Evolutionary conservation across 1,139 yeast genomes (phyloP), one percentile per base, ranked within the genome.

Genomic region (Tardiomyces blankii): DNA sequence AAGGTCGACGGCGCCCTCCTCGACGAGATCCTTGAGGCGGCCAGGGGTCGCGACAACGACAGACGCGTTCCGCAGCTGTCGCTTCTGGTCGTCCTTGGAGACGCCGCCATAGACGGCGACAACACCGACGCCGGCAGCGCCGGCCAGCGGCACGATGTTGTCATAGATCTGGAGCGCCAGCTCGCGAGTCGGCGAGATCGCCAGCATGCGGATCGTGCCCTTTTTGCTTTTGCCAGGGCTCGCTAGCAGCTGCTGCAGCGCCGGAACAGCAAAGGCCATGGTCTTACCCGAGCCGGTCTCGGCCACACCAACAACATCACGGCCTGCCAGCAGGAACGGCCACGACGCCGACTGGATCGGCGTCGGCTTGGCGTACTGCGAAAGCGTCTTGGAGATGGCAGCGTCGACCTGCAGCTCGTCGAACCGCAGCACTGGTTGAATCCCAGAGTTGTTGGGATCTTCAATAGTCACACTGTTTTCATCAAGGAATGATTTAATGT

Each of bases 261-360:
- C 96, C 41, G 99, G 99, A 18, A 91, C 94, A 60, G 97, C 96
- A 63, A 91, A 91, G 1, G 97, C 97, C 66, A 89, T 82, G 0
- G 98, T 91, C 66, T 91, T 91, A 59, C 98, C 98, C 0, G 96
- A 87, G 42, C 98, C 98, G 12, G 98, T 91, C 68, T 91, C 97
- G 27, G 98, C 98, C 51, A 93, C 96, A 61, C 98, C 98, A 53
- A 91, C 78, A 38, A 89, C 95, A 63, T 91, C 98, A 53, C 82
- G 75, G 18, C 85, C 84, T 32, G 78, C 68, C 45, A 91, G 69
- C 45, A 93, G 69, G 60, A 78, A 88, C 53, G 99, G 99, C 98
- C 98, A 91, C 12, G 97, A 77, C 32, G 81, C 89, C n/a, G 95
- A 78, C 69, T 91, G 99, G 58, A 91, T 91, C 32, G 98, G 97